These are phyloP conservation scores for Leishmania lainsoni DNA, from an alignment of 208 protist species.

Conservation along the genomic window DNA sequence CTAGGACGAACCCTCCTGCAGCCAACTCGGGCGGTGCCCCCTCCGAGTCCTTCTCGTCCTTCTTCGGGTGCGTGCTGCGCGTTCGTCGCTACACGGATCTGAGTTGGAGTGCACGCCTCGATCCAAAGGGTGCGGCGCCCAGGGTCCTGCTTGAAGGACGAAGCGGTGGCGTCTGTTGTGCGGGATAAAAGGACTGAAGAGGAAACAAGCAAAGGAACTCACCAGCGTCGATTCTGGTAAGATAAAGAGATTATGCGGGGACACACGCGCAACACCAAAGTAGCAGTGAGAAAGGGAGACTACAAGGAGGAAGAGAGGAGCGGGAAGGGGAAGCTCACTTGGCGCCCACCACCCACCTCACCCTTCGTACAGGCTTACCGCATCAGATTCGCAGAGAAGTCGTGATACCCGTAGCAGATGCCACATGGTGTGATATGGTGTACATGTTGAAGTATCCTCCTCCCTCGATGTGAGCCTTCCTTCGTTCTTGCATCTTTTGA, in stretches of 20 bases:
- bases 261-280: neutral
- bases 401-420: neutral
- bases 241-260: neutral
- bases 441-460: neutral
- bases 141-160: neutral
- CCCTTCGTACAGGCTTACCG: neutral
- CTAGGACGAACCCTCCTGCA: too few species aligned
- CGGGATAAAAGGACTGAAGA: neutral
- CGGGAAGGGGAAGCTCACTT: neutral
- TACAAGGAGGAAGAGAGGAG: neutral
- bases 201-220: neutral
- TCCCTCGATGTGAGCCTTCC: neutral
- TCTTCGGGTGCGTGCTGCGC: neutral
- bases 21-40: neutral
- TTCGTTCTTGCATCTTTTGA: neutral
- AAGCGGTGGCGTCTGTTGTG: neutral
- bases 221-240: neutral
- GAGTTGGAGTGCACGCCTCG: neutral
- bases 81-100: neutral
- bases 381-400: neutral
- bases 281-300: neutral
- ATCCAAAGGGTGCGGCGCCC: neutral
- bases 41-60: neutral
- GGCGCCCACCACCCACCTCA: neutral
- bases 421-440: neutral